Evolutionary conservation across 75 land plant species (phyloP), one percentile per base, ranked within the genome.

Genomic region (Pinus albicaulis): DNA sequence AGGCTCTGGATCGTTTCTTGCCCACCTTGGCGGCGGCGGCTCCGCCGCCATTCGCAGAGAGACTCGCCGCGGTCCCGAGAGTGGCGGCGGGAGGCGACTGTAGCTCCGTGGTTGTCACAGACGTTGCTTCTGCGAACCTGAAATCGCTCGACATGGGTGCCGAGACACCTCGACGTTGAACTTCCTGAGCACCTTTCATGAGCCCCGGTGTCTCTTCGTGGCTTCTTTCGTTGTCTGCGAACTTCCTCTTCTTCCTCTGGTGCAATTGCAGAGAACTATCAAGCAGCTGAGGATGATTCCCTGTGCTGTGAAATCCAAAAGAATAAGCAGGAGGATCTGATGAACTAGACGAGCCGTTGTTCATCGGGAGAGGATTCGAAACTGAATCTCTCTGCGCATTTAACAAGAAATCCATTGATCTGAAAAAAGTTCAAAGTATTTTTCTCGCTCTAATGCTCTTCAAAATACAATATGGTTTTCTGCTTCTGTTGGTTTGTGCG

Each of bases 1-100:
- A 88, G 0, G 86, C 90, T 28, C 90, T 68, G 38, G 86, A 71
- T 60, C 90, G 77, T 57, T 72, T 73, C 70, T 78, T 76, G 34
- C 76, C 69, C 24, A 76, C 53, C 76, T 83, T 86, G 6, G 76
- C 68, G 6, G 62, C 4, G 6, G 76, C 68, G 6, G 62, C 4
- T 28, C 61, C 55, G 41, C 77, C n/a, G 16, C 20, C 57, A 22
- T 48, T 59, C 2, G 17, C 61, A 76, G 19, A 25, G 17, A 22
- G 61, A 72, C 53, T 19, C 38, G 22, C 44, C 56, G 41, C 1
- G 38, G 24, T 56, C 38, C 22, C 57, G 64, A 3, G 23, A 14
- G 8, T 10, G 24, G 41, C 60, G 41, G 70, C 20, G 19, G 65
- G 80, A 69, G 59, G 76, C 31, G 56, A 71, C 59, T 12, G 72